Evolutionary conservation across 108 stramenopile genomes (phyloP).

Genomic region (Bacterosira constricta): DNA sequence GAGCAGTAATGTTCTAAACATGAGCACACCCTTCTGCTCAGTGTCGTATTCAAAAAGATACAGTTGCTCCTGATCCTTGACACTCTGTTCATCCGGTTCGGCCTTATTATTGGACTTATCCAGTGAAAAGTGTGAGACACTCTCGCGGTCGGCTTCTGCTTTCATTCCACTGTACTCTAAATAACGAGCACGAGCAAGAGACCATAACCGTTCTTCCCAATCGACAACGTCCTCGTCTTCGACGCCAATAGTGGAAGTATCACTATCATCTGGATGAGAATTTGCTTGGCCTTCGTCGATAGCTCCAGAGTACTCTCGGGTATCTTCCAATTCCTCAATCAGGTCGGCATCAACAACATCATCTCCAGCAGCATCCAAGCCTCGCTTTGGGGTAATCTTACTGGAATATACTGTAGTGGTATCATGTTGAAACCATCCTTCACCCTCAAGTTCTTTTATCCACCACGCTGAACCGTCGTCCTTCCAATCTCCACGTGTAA

Average conservation of each 20-base stretch:
- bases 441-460: constrained; percentile 36
- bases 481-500: not conserved
- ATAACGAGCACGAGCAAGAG: constrained; percentile 41
- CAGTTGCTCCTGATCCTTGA: constrained; percentile 36
- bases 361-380: not conserved
- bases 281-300: not conserved
- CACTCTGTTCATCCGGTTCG: constrained; percentile 24
- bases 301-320: not conserved
- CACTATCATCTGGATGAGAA: constrained; percentile 7
- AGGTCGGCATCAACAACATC: constrained; percentile 13
- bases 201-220: constrained; percentile 53
- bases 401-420: constrained; percentile 33
- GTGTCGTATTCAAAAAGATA: constrained; percentile 20
- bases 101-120: not conserved
- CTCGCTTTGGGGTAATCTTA: constrained; percentile 14
- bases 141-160: not conserved
- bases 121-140: not conserved
- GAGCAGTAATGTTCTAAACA: constrained; percentile 36
- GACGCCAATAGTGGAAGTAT: constrained; percentile 30
- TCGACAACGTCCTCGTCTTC: constrained; percentile 39
- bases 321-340: constrained; percentile 9
- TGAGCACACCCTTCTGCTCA: constrained; percentile 32
- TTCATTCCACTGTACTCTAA: constrained; percentile 12
- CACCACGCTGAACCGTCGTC: constrained; percentile 36
- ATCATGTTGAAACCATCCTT: constrained; percentile 47